These are phyloP conservation scores for Holtermanniella nyarrowii DNA, from an alignment of 768 basidiomycete genomes.

Conservation along the genomic window DNA sequence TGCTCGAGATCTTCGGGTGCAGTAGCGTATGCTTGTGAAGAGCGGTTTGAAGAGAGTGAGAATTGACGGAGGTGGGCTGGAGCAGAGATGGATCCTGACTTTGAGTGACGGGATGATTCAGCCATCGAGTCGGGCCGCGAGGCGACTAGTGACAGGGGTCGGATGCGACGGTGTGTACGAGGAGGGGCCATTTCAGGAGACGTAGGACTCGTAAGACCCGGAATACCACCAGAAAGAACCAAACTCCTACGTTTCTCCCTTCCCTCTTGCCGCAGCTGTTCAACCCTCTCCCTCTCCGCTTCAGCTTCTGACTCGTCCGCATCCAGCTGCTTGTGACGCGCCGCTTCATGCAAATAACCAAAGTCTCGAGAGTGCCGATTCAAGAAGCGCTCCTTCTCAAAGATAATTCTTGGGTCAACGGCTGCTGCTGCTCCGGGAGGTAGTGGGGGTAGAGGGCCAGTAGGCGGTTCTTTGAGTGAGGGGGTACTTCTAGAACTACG, in stretches of 20 bases:
- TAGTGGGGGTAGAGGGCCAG: neutral
- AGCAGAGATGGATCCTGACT: neutral
- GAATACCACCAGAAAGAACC: neutral
- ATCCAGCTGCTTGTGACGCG: no score
- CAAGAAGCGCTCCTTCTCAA: constrained; percentile 10
- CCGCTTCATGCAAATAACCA: constrained; percentile 5
- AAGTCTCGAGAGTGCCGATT: constrained; percentile 12
- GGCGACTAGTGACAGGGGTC: neutral
- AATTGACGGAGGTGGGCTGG: neutral
- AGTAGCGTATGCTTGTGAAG: no score
- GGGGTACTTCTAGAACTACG: neutral
- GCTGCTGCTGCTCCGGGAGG: neutral
- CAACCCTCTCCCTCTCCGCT: neutral
- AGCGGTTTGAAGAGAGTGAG: no score
- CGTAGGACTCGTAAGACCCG: no score
- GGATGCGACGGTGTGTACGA: no score
- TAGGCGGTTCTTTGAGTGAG: neutral
- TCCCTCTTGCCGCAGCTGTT: neutral
- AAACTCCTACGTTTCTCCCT: neutral
- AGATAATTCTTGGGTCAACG: neutral
- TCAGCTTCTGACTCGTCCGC: neutral
- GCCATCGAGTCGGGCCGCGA: neutral
- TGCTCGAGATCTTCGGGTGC: neutral
- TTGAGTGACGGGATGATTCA: neutral
- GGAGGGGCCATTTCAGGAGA: no score